A percentile compares a stretch with the other conserved stretches of the same genome.
Conservation (phyloP, 106 monocot species). For the Allium sativum region DNA sequence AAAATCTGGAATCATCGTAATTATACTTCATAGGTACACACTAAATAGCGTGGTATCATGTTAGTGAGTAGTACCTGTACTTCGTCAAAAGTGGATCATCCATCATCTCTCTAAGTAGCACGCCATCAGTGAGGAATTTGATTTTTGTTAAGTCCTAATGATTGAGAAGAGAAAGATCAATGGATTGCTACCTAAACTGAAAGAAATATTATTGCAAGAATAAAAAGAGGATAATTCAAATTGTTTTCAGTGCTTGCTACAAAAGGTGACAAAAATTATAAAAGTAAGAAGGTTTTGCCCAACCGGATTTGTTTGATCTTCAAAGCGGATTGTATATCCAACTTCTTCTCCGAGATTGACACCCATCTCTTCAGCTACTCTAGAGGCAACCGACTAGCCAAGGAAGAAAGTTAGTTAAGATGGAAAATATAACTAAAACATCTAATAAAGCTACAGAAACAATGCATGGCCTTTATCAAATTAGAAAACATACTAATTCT, state of each 20-base stretch:
- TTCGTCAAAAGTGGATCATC: slow-evolving; percentile 88
- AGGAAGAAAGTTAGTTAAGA: too few relatives aligned
- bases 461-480: too few relatives aligned
- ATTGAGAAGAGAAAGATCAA: slow-evolving; percentile 5
- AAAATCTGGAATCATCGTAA: too few relatives aligned
- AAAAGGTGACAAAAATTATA: slow-evolving; percentile 3
- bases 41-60: too few relatives aligned
- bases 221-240: background rate
- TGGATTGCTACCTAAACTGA: background rate
- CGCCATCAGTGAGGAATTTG: slow-evolving; percentile 98
- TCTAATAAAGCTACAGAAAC: too few relatives aligned
- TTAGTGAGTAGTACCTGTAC: slow-evolving; percentile 51
- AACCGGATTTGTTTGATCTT: slow-evolving; percentile 77
- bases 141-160: slow-evolving; percentile 65
- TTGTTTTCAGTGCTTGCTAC: background rate
- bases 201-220: background rate
- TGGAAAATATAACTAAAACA: too few relatives aligned
- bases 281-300: slow-evolving; percentile 2
- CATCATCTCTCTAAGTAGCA: slow-evolving; percentile 98
- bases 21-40: too few relatives aligned
- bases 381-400: slow-evolving; percentile 70
- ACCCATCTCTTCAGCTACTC: slow-evolving; percentile 95
- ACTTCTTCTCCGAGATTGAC: slow-evolving; percentile 96
- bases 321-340: slow-evolving; percentile 94
- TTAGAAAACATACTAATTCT: too few relatives aligned